Conservation (phyloP, 441 rosid genomes). For the Gossypium gossypioides region DNA sequence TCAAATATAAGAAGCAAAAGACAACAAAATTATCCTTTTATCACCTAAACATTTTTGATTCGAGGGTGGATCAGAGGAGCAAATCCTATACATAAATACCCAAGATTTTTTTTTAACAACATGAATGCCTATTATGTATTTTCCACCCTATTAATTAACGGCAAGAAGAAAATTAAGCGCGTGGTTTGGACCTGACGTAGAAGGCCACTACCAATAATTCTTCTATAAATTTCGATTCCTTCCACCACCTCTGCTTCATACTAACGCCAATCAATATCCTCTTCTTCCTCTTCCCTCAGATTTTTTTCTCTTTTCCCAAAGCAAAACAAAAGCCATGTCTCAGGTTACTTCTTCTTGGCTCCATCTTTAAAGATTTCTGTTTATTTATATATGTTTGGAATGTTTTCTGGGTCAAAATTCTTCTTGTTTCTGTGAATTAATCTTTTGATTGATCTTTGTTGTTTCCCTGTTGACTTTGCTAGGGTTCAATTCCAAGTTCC, state of each 20-base stretch:
- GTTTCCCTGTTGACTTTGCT: not conserved
- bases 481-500: not conserved
- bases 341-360: constrained; percentile 6
- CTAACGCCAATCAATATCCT: not conserved
- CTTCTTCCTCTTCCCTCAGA: not conserved
- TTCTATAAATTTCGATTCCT: not conserved
- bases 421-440: not conserved
- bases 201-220: not conserved
- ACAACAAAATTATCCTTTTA: no score
- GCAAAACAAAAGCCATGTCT: constrained; percentile 6
- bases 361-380: not conserved
- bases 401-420: not conserved
- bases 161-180: not conserved
- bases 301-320: not conserved
- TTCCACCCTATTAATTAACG: not conserved
- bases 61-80: no score
- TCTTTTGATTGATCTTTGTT: not conserved
- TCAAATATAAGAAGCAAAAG: no score
- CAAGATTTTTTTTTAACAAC: no score
- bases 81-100: no score
- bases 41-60: no score
- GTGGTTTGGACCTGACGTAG: not conserved
- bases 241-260: not conserved
- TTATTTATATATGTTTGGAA: not conserved
- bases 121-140: no score